Percentiles rank a stretch among this genome's conserved stretches.
Evolutionary conservation across 169 alveolate genomes (phyloP).

Genomic region (Amoebophrya sp.): DNA sequence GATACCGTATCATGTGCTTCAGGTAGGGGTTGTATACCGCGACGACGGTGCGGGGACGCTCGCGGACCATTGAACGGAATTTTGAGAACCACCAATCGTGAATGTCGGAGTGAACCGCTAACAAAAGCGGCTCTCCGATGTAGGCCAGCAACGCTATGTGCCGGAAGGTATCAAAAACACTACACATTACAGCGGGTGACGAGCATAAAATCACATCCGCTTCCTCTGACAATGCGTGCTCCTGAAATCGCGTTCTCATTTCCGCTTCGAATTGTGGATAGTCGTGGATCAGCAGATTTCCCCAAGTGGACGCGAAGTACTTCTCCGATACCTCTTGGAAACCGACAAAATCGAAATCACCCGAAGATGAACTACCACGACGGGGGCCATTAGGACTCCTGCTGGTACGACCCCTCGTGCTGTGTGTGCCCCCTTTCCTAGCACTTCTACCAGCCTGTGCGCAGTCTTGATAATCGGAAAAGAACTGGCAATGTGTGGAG

Average conservation of each 20-base stretch:
- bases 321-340: neutral
- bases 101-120: neutral
- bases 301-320: neutral
- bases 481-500: constrained; percentile 4
- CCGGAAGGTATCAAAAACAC: neutral
- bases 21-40: neutral
- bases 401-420: too few relatives aligned
- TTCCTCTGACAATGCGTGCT: neutral
- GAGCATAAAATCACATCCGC: neutral
- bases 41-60: neutral
- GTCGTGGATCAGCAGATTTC: neutral
- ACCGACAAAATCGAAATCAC: neutral
- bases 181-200: neutral
- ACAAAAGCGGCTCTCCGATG: neutral
- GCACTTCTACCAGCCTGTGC: too few relatives aligned
- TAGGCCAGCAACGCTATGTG: neutral
- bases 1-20: constrained; percentile 6
- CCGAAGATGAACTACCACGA: neutral
- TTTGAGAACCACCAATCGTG: neutral
- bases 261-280: neutral
- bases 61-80: neutral
- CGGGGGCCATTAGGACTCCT: too few relatives aligned
- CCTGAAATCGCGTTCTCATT: neutral
- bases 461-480: neutral
- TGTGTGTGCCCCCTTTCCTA: too few relatives aligned